These are phyloP conservation scores for Trichophyton verrucosum DNA, from an alignment of 2,329 filamentous ascomycete genomes.

Conservation along the genomic window DNA sequence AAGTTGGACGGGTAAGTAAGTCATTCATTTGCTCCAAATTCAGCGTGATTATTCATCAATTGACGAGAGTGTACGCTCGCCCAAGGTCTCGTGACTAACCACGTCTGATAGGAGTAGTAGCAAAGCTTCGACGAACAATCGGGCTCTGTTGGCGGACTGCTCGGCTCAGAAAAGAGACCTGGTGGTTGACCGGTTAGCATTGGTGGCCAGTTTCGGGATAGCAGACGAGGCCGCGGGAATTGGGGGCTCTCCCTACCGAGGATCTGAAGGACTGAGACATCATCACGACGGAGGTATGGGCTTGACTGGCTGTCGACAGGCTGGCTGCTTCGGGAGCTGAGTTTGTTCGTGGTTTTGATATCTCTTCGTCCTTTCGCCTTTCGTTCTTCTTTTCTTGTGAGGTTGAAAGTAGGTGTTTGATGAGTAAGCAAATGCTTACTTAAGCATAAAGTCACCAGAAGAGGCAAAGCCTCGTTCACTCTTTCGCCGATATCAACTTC, in stretches of 20 bases:
- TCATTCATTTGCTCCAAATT: background rate
- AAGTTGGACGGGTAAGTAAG: background rate
- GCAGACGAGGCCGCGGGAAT: background rate
- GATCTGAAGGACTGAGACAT: conserved; percentile 15
- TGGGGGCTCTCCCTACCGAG: conserved; percentile 10
- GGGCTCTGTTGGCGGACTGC: conserved; percentile 46
- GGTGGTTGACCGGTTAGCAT: conserved; percentile 16
- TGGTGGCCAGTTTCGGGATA: conserved; percentile 13
- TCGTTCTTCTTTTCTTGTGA: background rate
- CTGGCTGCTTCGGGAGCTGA: background rate
- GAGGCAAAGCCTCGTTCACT: background rate
- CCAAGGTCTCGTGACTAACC: conserved; percentile 32
- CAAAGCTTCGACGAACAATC: conserved; percentile 50
- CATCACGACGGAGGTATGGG: conserved; percentile 7
- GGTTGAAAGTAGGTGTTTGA: conserved; percentile 1
- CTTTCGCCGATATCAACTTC: background rate
- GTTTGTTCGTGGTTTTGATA: background rate
- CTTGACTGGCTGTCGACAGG: conserved; percentile 2
- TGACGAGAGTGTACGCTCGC: conserved; percentile 4
- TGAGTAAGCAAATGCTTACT: conserved; percentile 3
- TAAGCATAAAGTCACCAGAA: background rate
- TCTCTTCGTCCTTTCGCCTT: background rate
- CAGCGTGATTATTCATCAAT: conserved; percentile 1
- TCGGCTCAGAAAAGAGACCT: conserved; percentile 52
- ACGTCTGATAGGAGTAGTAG: conserved; percentile 49